phyloP scores from a whole-genome alignment of 2,329 filamentous ascomycete species.

The Corniculantispora saksenae region DNA sequence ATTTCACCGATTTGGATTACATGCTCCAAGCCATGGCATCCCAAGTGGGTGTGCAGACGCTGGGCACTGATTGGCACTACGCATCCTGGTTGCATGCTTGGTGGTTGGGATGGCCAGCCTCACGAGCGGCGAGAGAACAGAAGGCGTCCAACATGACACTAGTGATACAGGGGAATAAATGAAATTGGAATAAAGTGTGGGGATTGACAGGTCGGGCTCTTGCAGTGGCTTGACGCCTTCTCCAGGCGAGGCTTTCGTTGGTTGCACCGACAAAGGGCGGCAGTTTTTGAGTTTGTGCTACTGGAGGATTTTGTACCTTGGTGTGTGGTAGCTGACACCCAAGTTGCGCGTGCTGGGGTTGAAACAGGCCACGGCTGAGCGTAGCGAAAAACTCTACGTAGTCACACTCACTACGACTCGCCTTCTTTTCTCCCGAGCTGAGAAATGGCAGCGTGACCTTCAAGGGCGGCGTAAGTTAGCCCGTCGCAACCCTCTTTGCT shows the following conservation, averaged over 20 bases:
- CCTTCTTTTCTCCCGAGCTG: background rate
- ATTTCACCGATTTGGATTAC: slow-evolving; percentile 8
- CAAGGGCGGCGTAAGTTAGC: background rate
- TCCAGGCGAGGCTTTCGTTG: slow-evolving; percentile 5
- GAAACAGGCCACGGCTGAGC: background rate
- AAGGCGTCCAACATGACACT: background rate
- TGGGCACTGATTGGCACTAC: slow-evolving; percentile 5
- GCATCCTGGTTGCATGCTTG: background rate
- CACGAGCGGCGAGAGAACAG: background rate
- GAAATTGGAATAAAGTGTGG: background rate
- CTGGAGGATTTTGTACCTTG: background rate
- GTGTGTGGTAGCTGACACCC: background rate
- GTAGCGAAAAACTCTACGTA: slow-evolving; percentile 8
- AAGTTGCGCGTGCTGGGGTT: background rate
- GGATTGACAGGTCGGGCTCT: background rate
- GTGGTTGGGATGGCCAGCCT: slow-evolving; percentile 11
- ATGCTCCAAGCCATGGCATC: background rate
- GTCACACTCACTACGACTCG: background rate
- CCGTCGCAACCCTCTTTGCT: background rate
- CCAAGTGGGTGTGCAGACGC: slow-evolving; percentile 3
- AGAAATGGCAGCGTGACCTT: slow-evolving; percentile 12
- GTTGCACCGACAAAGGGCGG: slow-evolving; percentile 3
- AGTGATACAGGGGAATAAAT: background rate
- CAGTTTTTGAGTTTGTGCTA: slow-evolving; percentile 16
- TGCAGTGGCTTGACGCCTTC: background rate